Evolutionary conservation across 179 eudicot genomes (phyloP).

Genomic region (Beta macrorhiza): DNA sequence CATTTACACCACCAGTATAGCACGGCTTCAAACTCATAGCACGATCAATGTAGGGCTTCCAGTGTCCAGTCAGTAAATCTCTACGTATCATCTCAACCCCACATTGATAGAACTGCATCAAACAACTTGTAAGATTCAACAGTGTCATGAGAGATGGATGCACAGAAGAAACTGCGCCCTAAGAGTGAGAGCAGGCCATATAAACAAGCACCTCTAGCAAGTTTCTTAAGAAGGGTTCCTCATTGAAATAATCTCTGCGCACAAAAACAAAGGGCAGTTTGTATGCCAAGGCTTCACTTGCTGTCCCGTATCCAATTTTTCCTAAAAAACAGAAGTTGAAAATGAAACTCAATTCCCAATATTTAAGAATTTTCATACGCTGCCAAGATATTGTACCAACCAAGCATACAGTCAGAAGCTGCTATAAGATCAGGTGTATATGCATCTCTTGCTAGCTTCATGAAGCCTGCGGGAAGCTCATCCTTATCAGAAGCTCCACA

Average conservation of each 20-base stretch:
- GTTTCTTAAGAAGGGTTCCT: conserved; percentile 95
- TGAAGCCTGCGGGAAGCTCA: conserved; percentile 75
- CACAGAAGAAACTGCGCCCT: conserved; percentile 8
- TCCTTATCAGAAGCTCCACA: conserved; percentile 87
- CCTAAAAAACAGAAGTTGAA: conserved; percentile 49
- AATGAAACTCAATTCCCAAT: background rate
- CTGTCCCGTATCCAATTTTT: conserved; percentile 98
- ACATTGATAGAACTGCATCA: conserved; percentile 69
- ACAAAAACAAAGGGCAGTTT: conserved; percentile 97
- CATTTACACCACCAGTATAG: conserved; percentile 83
- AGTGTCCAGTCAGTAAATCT: conserved; percentile 94
- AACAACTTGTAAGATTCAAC: conserved; percentile 6
- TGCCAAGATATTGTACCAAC: conserved; percentile 45
- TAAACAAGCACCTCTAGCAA: conserved; percentile 73
- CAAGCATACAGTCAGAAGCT: conserved; percentile 99
- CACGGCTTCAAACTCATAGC: conserved; percentile 91
- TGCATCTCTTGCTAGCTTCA: conserved; percentile 73
- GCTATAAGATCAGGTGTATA: conserved; percentile 98
- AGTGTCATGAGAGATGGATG: conserved; percentile 5
- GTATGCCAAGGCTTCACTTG: conserved; percentile 96
- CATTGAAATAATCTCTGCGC: conserved; percentile 95
- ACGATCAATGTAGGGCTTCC: conserved; percentile 95
- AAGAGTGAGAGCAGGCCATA: background rate
- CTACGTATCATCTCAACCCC: conserved; percentile 99
- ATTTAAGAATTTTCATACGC: background rate